Conservation (phyloP, 306 rosid species). For the Cotoneaster glaucophyllus region DNA sequence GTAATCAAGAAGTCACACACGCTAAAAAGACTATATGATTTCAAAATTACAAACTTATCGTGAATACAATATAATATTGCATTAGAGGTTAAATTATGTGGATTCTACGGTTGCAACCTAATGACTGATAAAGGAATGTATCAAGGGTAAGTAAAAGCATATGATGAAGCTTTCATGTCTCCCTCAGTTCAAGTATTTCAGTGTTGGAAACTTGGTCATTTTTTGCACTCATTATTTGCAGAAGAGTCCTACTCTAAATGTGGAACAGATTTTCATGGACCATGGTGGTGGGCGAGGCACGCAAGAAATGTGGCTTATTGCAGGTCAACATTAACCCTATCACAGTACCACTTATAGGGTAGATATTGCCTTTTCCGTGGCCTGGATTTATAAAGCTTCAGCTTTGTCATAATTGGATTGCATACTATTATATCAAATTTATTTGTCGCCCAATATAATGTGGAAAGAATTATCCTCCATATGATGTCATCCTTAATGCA, state of each 20-base stretch:
- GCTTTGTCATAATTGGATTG: not conserved
- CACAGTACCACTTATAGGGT: not conserved
- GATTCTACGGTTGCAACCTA: not conserved
- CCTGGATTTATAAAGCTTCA: not conserved
- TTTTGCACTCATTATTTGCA: not conserved
- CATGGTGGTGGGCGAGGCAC: not conserved
- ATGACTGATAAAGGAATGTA: not conserved
- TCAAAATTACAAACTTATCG: no score
- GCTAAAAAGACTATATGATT: no score
- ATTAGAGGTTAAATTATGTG: no score
- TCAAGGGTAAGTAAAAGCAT: no score
- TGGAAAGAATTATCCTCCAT: not conserved
- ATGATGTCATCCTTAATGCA: not conserved
- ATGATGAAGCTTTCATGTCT: not conserved
- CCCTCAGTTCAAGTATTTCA: not conserved
- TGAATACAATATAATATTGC: no score
- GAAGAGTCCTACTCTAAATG: not conserved
- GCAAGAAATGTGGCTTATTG: not conserved
- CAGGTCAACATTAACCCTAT: not conserved
- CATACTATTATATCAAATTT: not conserved
- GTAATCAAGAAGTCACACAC: accelerated
- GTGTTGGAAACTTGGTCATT: not conserved
- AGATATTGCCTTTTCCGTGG: not conserved
- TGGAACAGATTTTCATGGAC: not conserved
- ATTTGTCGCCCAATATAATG: not conserved